phyloP scores from a whole-genome alignment of 306 rosid genomes.

The Dalbergia oliveri region DNA sequence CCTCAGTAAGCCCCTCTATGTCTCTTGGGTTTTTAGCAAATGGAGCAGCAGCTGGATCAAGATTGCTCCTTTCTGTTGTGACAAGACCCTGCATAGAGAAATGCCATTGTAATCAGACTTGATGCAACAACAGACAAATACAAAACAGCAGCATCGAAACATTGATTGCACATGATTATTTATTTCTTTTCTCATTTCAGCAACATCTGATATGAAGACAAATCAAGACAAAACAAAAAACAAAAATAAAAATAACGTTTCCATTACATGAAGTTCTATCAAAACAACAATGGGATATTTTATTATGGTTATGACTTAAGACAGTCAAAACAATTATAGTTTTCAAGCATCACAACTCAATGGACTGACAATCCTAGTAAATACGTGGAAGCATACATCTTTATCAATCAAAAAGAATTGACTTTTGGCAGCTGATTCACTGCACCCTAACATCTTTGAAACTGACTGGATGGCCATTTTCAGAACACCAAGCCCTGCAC shows the following conservation, averaged over 20 bases:
- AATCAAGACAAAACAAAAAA: slow-evolving; percentile 36
- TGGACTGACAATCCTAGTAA: slow-evolving; percentile 6
- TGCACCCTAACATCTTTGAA: slow-evolving; percentile 77
- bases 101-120: slow-evolving; percentile 28
- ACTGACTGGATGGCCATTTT: slow-evolving; percentile 84
- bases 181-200: slow-evolving; percentile 42
- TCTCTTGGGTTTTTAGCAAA: slow-evolving; percentile 84
- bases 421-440: slow-evolving; percentile 67
- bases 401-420: slow-evolving; percentile 85
- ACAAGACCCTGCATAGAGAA: slow-evolving; percentile 82
- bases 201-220: slow-evolving; percentile 31
- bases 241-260: slow-evolving; percentile 5
- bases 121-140: slow-evolving; percentile 30
- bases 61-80: slow-evolving; percentile 79
- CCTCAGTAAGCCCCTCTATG: slow-evolving; percentile 86
- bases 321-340: slow-evolving; percentile 16
- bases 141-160: slow-evolving; percentile 20
- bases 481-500: slow-evolving; percentile 99
- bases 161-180: slow-evolving; percentile 30
- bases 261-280: slow-evolving; percentile 29
- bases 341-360: slow-evolving; percentile 29
- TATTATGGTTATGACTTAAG: slow-evolving; percentile 16
- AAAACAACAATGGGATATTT: slow-evolving; percentile 28
- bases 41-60: slow-evolving; percentile 89
- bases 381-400: slow-evolving; percentile 64